Evolutionary conservation across 2,329 filamentous ascomycete species (phyloP), one percentile per base, ranked within the genome.

Genomic region (Ophioceras dolichostomum): DNA sequence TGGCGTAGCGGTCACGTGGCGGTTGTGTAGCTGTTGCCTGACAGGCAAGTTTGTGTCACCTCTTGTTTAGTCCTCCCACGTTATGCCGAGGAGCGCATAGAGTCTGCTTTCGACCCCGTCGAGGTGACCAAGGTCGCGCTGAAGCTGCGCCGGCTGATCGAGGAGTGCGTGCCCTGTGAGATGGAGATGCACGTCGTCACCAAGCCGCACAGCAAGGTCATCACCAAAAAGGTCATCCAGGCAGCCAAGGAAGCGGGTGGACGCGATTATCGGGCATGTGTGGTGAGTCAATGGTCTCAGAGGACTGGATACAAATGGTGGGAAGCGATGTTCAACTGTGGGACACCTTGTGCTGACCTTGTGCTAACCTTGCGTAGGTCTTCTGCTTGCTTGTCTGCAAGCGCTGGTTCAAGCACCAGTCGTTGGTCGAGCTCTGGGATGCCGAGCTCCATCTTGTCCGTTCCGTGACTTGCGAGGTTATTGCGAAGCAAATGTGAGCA

Each of bases 121-220:
- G 81, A 91, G 49, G 88, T 95, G 43, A 95, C 89, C 43, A 88
- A 88, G 55, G 71, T 93, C 39, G 89, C 88, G 19, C 72, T 98
- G 13, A 84, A 87, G 40, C 68, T 98, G 45, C 93, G 89, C 50
- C 86, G 93, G 54, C 77, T 94, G 48, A 78, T 98, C 49, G 87
- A 94, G 59, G 75, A 87, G 55, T 80, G 87, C 39, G 75, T 98
- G 19, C 84, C 89, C 2, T 95, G 85, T 63, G 91, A 98, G 58
- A 69, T 98, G 28, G 80, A 91, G 40, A 76, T 84, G 52, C 68
- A 68, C 5, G 65, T 73, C 39, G 68, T 98, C 52, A 91, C 83
- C 4, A 70, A 70, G 36, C 76, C 89, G 3, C 87, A 96, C 59
- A 93, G 85, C 58, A 73, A 76, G 32, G 68, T 98, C 56, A 86